Conservation (phyloP, 441 rosid genomes). For the Rhodomyrtus psidioides region DNA sequence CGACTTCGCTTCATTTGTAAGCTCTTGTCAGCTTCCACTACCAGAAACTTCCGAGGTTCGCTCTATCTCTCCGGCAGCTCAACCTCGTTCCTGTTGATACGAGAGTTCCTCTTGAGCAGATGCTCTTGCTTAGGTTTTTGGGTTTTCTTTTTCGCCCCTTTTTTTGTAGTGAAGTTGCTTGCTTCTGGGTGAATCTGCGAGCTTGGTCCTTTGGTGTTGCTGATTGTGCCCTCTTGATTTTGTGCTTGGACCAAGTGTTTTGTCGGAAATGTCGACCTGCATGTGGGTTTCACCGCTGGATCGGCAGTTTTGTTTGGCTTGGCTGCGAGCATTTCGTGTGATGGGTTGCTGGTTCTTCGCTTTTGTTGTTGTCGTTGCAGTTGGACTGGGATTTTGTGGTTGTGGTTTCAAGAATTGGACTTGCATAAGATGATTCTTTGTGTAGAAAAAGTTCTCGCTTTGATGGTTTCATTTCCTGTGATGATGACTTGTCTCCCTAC, state of each 20-base stretch:
- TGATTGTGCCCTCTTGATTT: background rate
- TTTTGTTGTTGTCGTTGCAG: background rate
- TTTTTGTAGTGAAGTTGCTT: background rate
- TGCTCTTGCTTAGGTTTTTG: background rate
- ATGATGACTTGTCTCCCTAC: background rate
- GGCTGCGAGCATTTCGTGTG: background rate
- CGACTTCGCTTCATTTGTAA: background rate
- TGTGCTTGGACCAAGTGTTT: background rate
- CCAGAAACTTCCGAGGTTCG: background rate
- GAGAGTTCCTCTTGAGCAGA: background rate
- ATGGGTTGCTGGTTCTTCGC: background rate
- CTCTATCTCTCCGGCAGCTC: background rate
- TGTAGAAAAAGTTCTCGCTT: background rate
- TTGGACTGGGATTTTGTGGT: background rate
- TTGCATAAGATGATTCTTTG: background rate
- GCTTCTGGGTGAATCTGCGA: background rate
- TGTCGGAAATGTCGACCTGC: background rate
- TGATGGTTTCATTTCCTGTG: background rate
- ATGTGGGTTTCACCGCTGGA: background rate
- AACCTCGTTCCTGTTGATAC: background rate
- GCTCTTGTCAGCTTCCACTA: background rate
- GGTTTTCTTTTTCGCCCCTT: background rate
- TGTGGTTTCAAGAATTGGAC: background rate
- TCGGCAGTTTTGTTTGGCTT: background rate
- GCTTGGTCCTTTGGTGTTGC: background rate